These are phyloP conservation scores for Goniomonas avonlea DNA, from an alignment of 78 protist species.

Conservation along the genomic window DNA sequence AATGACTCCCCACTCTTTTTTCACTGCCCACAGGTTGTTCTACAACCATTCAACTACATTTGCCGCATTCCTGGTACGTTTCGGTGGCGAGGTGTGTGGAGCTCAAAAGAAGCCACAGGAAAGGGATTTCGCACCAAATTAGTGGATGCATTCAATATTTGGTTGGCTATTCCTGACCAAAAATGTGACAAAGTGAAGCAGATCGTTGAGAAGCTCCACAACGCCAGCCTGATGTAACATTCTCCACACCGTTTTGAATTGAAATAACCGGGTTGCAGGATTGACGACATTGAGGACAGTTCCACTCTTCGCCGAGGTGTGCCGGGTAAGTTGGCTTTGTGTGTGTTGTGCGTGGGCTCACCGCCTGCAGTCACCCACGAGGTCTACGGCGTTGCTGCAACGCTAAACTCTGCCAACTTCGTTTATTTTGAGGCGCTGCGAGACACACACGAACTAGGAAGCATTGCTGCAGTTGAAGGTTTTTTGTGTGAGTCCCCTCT, in stretches of 20 bases:
- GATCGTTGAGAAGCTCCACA: constrained; percentile 65
- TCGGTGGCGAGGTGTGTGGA: no score
- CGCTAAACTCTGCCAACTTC: constrained; percentile 88
- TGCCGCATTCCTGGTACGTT: no score
- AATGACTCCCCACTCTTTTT: no score
- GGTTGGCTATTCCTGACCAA: constrained; percentile 57
- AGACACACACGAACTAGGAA: no score
- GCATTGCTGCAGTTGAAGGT: no score
- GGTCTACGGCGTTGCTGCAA: constrained; percentile 41
- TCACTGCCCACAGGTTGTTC: no score
- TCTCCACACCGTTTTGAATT: not conserved
- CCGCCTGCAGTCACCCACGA: constrained; percentile 3
- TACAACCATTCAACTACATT: no score
- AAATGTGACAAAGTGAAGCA: constrained; percentile 27
- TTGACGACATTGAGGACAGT: constrained; percentile 89
- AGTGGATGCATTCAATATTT: constrained; percentile 67
- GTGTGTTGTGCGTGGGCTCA: no score
- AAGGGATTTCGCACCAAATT: constrained; percentile 63
- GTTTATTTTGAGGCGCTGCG: constrained; percentile 63
- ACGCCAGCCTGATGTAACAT: constrained; percentile 55
- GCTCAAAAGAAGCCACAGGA: no score
- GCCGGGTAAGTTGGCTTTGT: constrained; percentile 47
- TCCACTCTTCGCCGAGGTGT: constrained; percentile 78
- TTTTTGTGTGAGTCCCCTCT: no score
- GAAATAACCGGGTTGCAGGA: constrained; percentile 30